phyloP scores from a whole-genome alignment of 2,329 filamentous ascomycete genomes.

The Berkeleyomyces basicola region DNA sequence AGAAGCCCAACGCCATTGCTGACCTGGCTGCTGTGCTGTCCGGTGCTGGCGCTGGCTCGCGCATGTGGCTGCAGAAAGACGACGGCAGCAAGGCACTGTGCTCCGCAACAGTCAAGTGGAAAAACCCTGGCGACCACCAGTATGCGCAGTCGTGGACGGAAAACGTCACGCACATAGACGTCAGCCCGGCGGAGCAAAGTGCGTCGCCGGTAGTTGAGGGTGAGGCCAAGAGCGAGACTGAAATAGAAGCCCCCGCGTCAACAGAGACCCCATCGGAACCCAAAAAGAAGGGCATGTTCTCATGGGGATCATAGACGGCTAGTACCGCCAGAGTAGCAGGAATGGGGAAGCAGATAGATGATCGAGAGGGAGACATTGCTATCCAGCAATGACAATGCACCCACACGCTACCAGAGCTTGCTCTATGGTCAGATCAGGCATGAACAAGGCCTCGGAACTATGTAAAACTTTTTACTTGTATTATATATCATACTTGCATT shows the following conservation, averaged over 20 bases:
- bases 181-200: slow-evolving; percentile 15
- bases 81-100: slow-evolving; percentile 19
- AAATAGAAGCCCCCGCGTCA: slow-evolving; percentile 11
- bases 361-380: not conserved
- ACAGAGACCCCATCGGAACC: slow-evolving; percentile 1
- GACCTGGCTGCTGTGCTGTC: slow-evolving; percentile 44
- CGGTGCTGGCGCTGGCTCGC: slow-evolving; percentile 35
- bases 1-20: slow-evolving; percentile 44
- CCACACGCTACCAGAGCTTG: not conserved
- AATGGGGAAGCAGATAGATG: not conserved
- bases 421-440: not conserved
- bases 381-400: not conserved
- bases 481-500: slow-evolving; percentile 11
- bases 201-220: slow-evolving; percentile 12
- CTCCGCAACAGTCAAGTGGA: slow-evolving; percentile 34
- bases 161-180: slow-evolving; percentile 35
- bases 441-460: slow-evolving; percentile 2
- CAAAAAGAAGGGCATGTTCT: slow-evolving; percentile 9
- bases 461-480: slow-evolving; percentile 13
- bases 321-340: not conserved
- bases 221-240: slow-evolving; percentile 15
- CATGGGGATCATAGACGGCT: slow-evolving; percentile 5
- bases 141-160: slow-evolving; percentile 32
- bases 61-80: slow-evolving; percentile 21
- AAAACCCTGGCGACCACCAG: slow-evolving; percentile 29